Evolutionary conservation across 331 rosid species (phyloP), one percentile per base, ranked within the genome.

Genomic region (Saraca asoca): DNA sequence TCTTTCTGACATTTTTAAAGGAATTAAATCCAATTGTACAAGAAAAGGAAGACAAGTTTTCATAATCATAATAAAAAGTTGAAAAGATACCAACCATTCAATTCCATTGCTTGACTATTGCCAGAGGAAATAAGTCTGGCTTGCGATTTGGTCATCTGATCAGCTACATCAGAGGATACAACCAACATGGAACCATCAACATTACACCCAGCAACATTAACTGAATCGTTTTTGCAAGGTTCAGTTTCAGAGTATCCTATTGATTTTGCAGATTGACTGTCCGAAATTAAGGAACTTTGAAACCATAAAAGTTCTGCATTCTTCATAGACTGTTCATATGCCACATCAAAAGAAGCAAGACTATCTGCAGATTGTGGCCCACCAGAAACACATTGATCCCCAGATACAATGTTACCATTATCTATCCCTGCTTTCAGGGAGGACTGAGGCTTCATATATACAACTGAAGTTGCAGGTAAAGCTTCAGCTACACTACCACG

Each of bases 21-120:
- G 31, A 24, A 24, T 1, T 24, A 24, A 24, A 24, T 3, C 31
- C 31, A 24, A 24, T 3, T 1, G 31, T 24, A 24, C 31, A 24
- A 24, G 31, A 24, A 67, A 64, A 71, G 15, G 59, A 44, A 68
- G 51, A 50, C 48, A 53, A 64, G 6, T 55, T 74, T 15, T 9
- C 37, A 48, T 51, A 19, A 42, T n/a, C 49, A 20, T 10, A 39
- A 48, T 17, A 48, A 60, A 51, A 29, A 58, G 17, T 49, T 7
- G 31, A 24, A 11, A 64, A 74, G 71, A 78, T 74, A 83, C 84
- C 57, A 62, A 90, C 96, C 97, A 15, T 48, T 41, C 42, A 87
- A 74, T 60, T 77, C 72, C 60, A 56, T 61, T 51, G 82, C 65
- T 15, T 63, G 75, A 49, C 29, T 8, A 1, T 43, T 13, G 15